Conservation (phyloP, 257 asterid genomes). For the Cinchona pubescens region DNA sequence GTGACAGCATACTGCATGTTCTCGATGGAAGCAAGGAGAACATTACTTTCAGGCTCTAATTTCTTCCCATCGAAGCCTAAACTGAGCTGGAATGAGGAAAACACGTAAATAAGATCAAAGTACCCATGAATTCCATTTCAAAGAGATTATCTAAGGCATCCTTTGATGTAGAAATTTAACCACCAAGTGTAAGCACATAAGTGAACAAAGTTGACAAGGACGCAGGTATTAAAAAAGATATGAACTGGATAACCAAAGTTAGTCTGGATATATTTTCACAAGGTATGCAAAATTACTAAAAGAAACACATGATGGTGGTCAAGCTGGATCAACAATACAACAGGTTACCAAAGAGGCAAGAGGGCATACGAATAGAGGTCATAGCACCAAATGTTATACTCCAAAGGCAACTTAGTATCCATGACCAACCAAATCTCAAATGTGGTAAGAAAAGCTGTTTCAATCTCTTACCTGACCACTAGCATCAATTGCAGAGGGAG, state of each 20-base stretch:
- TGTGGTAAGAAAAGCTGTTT: not conserved
- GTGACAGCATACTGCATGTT: conserved; percentile 98
- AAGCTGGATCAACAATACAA: not conserved
- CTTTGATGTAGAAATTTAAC: not conserved
- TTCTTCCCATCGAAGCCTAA: conserved; percentile 84
- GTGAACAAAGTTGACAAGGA: not conserved
- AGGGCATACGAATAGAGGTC: not conserved
- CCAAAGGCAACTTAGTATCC: not conserved
- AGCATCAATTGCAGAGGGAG: conserved; percentile 93
- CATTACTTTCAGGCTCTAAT: conserved; percentile 93
- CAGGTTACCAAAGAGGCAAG: not conserved
- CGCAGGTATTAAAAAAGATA: not conserved
- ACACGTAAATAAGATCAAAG: not conserved
- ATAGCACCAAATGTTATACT: not conserved
- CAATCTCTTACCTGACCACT: conserved; percentile 71
- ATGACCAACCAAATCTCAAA: not conserved
- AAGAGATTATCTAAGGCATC: not conserved
- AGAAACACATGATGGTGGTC: not conserved
- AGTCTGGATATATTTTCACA: not conserved
- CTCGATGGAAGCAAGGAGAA: conserved; percentile 93
- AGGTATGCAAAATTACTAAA: not conserved
- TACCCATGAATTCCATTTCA: not conserved
- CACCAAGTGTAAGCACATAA: not conserved
- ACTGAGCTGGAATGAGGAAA: conserved; percentile 49
- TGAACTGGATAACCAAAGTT: not conserved